Evolutionary conservation across 1,284 basidiomycete genomes (phyloP).

Genomic region (Pseudozyma thailandica): DNA sequence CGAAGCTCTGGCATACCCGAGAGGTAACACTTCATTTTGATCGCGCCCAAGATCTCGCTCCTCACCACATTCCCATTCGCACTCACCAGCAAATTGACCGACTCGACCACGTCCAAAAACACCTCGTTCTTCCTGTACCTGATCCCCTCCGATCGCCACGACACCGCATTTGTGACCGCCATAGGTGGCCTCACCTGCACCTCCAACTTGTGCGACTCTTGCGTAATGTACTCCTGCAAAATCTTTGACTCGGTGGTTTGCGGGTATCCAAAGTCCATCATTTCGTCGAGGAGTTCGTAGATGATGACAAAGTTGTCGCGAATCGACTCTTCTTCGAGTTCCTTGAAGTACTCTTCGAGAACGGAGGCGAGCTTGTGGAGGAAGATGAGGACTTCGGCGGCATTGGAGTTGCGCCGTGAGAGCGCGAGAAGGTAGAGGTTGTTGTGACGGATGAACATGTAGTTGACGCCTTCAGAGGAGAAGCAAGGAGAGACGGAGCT

Average conservation of each 20-base stretch:
- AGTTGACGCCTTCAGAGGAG: constrained; percentile 79
- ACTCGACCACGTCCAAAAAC: constrained; percentile 97
- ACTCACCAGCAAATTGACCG: constrained; percentile 95
- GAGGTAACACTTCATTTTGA: constrained; percentile 99
- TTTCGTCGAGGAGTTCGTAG: constrained; percentile 95
- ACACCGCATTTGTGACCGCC: constrained; percentile 98
- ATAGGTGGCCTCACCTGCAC: constrained; percentile 95
- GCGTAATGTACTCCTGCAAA: constrained; percentile 98
- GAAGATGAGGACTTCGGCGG: constrained; percentile 95
- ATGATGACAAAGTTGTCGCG: constrained; percentile 97
- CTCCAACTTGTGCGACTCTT: constrained; percentile 98
- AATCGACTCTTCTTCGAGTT: constrained; percentile 98
- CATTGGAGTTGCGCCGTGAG: constrained; percentile 95
- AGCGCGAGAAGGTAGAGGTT: constrained; percentile 95
- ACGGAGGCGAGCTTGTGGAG: constrained; percentile 83
- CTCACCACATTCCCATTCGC: constrained; percentile 96
- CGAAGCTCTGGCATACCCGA: constrained; percentile 98
- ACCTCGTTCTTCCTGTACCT: constrained; percentile 99
- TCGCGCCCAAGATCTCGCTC: constrained; percentile 93
- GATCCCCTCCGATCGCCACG: constrained; percentile 97
- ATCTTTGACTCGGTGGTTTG: constrained; percentile 99
- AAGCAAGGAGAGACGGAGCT: constrained; percentile 82
- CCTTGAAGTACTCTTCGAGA: constrained; percentile 98
- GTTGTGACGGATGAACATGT: constrained; percentile 97
- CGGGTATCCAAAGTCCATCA: constrained; percentile 99